Base-by-base conservation (phyloP, 768 basidiomycete species). In the Stropharia rugosoannulata region DNA sequence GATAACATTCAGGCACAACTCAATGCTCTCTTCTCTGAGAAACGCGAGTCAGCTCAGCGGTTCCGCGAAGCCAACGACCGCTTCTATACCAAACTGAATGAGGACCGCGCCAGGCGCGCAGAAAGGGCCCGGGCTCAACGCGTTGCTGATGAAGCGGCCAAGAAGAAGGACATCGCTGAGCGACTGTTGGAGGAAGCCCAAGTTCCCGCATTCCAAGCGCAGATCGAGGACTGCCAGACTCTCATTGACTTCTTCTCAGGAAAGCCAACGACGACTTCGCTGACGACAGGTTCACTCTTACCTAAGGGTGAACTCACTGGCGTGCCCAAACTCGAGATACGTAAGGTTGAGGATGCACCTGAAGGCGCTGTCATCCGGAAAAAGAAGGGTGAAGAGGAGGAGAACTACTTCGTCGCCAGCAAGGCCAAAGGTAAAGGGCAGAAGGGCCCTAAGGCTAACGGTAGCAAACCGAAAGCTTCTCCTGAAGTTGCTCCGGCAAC, bases 221-320 rank as follows among this genome's bases (percentile, higher is more conserved):
- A 98, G 69, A 94, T 99, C 64, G 93, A 98, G 75, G 97, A 98
- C 69, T 98, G 95, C 75, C 89, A 92, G 66, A 96, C 90, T 3
- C 84, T 97, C 61, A 87, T 96, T 67, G 89, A 94, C 70, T 85
- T 79, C 66, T 85, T 97, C 73, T 85, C 81, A 15, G 89, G 89
- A 19, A 90, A 87, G 70, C 71, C 73, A 42, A 74, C 74, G 12
- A 72, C 74, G 38, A 72, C 73, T 35, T 70, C 74, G 11, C 69
- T 76, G 59, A 75, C 81, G 55, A 73, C 78, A 16, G 49, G 48
- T 40, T 43, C 56, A 25, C 69, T 78, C 39, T 54, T 70, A 32
- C 58, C 70, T 8, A 77, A 75, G 61, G 71, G 74, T 50, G 75
- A 82, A 44, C 71, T 89, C 18, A 76, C 70, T 41, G 84, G 87